Conservation (phyloP, 768 basidiomycete genomes). For the Termitomyces sp. region DNA sequence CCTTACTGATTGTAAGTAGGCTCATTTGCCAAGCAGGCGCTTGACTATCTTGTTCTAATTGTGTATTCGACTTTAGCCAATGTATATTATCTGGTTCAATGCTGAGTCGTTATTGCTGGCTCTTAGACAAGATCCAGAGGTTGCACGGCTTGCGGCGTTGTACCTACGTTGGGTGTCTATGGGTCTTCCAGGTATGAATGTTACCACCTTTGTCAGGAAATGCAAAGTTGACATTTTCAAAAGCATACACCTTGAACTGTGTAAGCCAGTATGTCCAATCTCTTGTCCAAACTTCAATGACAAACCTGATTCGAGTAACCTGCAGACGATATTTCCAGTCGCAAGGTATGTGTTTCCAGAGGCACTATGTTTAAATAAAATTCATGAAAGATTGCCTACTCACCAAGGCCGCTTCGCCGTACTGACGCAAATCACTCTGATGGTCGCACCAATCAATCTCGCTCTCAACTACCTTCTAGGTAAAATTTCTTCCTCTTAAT, state of each 20-base stretch:
- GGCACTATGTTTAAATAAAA: neutral
- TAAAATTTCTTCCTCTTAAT: constrained; percentile 21
- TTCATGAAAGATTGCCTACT: neutral
- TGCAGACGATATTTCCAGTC: constrained; percentile 74
- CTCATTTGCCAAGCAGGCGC: constrained; percentile 10
- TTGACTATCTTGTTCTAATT: constrained; percentile 24
- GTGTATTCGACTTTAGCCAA: constrained; percentile 29
- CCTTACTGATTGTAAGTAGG: constrained; percentile 50
- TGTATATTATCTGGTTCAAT: constrained; percentile 74
- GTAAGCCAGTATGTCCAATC: constrained; percentile 34
- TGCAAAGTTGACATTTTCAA: neutral
- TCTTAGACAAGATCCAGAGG: constrained; percentile 78
- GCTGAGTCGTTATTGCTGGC: constrained; percentile 74
- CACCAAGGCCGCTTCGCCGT: constrained; percentile 67
- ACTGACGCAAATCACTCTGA: constrained; percentile 77
- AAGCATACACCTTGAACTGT: constrained; percentile 48
- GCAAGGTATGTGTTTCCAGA: constrained; percentile 45
- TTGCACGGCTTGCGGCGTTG: constrained; percentile 67
- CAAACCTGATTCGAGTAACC: neutral
- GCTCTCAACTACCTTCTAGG: constrained; percentile 83
- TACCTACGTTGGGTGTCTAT: constrained; percentile 76
- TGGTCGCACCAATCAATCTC: constrained; percentile 84
- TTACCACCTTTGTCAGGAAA: neutral
- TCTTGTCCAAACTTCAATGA: neutral
- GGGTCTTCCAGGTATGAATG: constrained; percentile 62